phyloP scores from a whole-genome alignment of 192 early-diverging fungal species.

The Coemansia sp. region DNA sequence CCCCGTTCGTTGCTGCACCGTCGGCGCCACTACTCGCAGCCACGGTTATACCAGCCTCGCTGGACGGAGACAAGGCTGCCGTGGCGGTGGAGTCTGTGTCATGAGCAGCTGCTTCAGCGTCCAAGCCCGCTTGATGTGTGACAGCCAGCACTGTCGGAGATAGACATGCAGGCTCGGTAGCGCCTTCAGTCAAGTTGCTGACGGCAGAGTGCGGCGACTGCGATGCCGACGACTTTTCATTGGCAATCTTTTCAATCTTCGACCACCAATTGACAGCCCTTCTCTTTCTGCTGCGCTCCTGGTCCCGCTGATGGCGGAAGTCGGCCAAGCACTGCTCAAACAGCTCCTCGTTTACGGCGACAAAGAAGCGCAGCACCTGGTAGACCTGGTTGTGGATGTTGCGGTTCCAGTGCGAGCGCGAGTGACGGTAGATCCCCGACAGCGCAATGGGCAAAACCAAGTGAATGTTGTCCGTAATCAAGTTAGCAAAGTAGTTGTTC shows the following conservation, averaged over 20 bases:
- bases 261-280: slow-evolving; percentile 82
- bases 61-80: background rate
- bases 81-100: background rate
- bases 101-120: background rate
- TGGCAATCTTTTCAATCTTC: slow-evolving; percentile 62
- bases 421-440: slow-evolving; percentile 89
- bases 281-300: slow-evolving; percentile 78
- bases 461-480: slow-evolving; percentile 91
- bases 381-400: slow-evolving; percentile 97
- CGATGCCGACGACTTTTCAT: slow-evolving; percentile 15
- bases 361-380: slow-evolving; percentile 95
- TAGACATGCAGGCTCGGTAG: background rate
- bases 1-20: background rate
- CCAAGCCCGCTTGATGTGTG: background rate
- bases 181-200: background rate
- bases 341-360: slow-evolving; percentile 91
- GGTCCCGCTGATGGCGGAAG: slow-evolving; percentile 86
- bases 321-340: slow-evolving; percentile 96
- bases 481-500: slow-evolving; percentile 95
- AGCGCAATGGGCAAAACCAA: slow-evolving; percentile 96
- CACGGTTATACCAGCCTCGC: background rate
- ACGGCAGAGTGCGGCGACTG: slow-evolving; percentile 3
- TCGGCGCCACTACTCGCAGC: background rate
- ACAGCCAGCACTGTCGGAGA: background rate
- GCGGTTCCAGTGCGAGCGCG: slow-evolving; percentile 98